phyloP scores from a whole-genome alignment of 345 rosid genomes.

The Gossypioides kirkii region DNA sequence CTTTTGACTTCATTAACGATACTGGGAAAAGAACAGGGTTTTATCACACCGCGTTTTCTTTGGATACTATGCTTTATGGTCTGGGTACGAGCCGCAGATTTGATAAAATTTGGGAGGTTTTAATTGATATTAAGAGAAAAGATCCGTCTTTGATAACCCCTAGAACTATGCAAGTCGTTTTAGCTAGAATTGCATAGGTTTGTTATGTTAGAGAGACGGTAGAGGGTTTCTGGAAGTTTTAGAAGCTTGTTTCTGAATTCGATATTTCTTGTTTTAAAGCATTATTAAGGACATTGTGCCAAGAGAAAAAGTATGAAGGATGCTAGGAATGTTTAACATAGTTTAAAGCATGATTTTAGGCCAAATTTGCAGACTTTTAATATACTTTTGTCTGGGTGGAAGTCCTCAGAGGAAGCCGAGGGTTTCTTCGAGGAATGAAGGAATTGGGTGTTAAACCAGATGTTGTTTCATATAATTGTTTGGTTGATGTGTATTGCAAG shows the following conservation, averaged over 20 bases:
- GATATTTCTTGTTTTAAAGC: conserved; percentile 67
- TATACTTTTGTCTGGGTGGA: conserved; percentile 86
- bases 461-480: conserved; percentile 69
- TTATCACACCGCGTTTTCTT: conserved; percentile 55
- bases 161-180: conserved; percentile 70
- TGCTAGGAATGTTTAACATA: conserved; percentile 83
- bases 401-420: conserved; percentile 65
- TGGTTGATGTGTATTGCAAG: conserved; percentile 85
- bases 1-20: conserved; percentile 58
- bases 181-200: conserved; percentile 76
- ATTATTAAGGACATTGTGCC: conserved; percentile 72
- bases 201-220: conserved; percentile 73
- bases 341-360: conserved; percentile 52
- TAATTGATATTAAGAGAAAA: conserved; percentile 51
- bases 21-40: conserved; percentile 48
- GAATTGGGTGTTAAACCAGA: conserved; percentile 69
- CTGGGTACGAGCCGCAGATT: conserved; percentile 74
- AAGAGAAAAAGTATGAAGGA: conserved; percentile 86
- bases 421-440: conserved; percentile 68
- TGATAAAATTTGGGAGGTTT: conserved; percentile 65
- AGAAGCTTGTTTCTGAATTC: conserved; percentile 53
- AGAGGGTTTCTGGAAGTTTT: conserved; percentile 63
- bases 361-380: conserved; percentile 79
- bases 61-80: conserved; percentile 71
- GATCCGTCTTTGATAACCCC: conserved; percentile 57